These are phyloP conservation scores for Pythium pyrilobum DNA, from an alignment of 352 stramenopile species.

Conservation along the genomic window DNA sequence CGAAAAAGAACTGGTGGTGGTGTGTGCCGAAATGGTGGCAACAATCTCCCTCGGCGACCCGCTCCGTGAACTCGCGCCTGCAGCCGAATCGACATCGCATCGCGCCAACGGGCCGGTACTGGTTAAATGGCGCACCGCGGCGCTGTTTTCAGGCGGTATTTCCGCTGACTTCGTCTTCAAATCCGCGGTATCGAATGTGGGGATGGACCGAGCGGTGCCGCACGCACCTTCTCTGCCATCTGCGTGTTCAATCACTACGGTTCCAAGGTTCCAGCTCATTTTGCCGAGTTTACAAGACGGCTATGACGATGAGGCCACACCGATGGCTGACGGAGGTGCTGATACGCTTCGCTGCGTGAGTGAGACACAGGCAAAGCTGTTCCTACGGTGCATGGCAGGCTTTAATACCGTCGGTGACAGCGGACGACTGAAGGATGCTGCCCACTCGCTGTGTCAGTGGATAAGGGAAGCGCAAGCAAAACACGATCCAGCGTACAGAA, in stretches of 20 bases:
- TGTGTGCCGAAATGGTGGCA: slow-evolving; percentile 11
- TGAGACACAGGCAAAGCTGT: neutral
- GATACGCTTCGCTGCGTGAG: neutral
- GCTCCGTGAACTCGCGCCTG: neutral
- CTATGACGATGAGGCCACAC: neutral
- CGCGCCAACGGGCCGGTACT: too few species aligned
- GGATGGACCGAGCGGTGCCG: neutral
- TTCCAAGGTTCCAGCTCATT: neutral
- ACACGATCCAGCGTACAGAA: slow-evolving; percentile 58
- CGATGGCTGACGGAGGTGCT: neutral
- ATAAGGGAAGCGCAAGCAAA: slow-evolving; percentile 40
- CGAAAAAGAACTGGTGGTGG: slow-evolving; percentile 19
- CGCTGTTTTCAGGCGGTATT: too few species aligned
- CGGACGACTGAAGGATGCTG: neutral
- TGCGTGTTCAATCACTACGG: neutral
- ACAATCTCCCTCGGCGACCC: slow-evolving; percentile 11
- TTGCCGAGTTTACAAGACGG: neutral
- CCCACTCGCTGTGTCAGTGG: slow-evolving; percentile 41
- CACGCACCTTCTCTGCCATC: neutral
- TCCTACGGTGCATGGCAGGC: neutral
- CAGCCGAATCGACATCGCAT: too few species aligned
- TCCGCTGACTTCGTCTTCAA: too few species aligned
- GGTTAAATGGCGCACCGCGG: too few species aligned
- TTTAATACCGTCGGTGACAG: neutral
- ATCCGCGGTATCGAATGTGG: too few species aligned